Base-by-base conservation (phyloP, 2,329 filamentous ascomycete species). In the Apiospora saccharicola region DNA sequence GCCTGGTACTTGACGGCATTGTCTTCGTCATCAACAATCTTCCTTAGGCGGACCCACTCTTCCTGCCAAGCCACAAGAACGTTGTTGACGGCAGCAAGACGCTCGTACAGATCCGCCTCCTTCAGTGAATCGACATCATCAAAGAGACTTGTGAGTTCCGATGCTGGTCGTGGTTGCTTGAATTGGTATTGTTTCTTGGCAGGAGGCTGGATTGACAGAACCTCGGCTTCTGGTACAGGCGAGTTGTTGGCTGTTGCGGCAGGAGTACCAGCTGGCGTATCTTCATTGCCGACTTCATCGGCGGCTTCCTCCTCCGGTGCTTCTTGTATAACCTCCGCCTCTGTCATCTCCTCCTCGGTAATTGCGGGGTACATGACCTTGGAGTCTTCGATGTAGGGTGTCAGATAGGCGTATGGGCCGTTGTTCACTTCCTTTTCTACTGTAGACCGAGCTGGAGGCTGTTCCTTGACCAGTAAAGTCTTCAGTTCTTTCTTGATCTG, bases 1-100 rank as follows among this genome's bases (percentile, higher is more conserved):
- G 82, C 81, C 22, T 83, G 82, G 34, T 88, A 86, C 30, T 88
- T 86, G 49, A 84, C 82, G 0, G 88, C 83, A 74, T 90, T 90
- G 74, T 90, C 89, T 69, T 89, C 85, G 74, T 90, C 88, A 70
- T 90, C 88, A 1, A 89, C 85, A 16, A 87, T 79, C 71, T 85
- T 86, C 46, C 84, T 84, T 2, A 89, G 79, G 1, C 83, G 81
- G n/a, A 82, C 83, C 81, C 84, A 90, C 76, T 91, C 89, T 1
- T 83, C 78, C 75, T 91, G 87, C 83, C 86, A 90, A 26, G 85
- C 81, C n/a, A 82, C 78, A 69, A 91, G 76, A 3, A 84, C 83
- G 34, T 84, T 75, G 72, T 86, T 86, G 70, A 85, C 81, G 41
- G 84, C 82, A 13, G 85, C 83, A 5, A 89, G 75, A 10, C 83